Conservation (phyloP, 2,329 filamentous ascomycete species). For the Penicillium sp. region DNA sequence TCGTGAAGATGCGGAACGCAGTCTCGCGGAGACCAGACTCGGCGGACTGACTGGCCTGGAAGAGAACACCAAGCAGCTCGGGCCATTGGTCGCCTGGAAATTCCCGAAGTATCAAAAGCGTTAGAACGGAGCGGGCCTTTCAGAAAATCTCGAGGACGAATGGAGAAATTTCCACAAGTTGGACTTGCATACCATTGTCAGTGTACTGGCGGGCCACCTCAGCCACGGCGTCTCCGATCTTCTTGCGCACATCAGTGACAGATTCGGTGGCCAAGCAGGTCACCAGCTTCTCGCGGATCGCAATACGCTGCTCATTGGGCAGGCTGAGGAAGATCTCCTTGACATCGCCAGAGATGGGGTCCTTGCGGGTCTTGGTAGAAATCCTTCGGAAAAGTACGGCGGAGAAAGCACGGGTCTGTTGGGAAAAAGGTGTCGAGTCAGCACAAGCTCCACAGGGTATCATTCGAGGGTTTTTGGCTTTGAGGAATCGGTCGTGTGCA, state of each 20-base stretch:
- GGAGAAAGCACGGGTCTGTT: slow-evolving; percentile 82
- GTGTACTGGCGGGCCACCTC: slow-evolving; percentile 94
- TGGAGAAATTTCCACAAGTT: neutral
- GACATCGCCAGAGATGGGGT: slow-evolving; percentile 64
- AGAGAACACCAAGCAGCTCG: slow-evolving; percentile 81
- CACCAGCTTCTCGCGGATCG: slow-evolving; percentile 82
- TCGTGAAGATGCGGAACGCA: slow-evolving; percentile 92
- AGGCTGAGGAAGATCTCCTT: slow-evolving; percentile 86
- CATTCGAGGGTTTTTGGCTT: neutral
- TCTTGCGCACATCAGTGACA: slow-evolving; percentile 78
- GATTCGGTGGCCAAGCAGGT: slow-evolving; percentile 73
- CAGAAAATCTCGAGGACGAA: neutral
- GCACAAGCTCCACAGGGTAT: neutral
- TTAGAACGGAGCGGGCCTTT: slow-evolving; percentile 3
- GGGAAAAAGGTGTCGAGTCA: slow-evolving; percentile 4
- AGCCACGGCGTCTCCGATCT: slow-evolving; percentile 95
- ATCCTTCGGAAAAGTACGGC: slow-evolving; percentile 94
- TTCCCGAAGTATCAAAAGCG: slow-evolving; percentile 17
- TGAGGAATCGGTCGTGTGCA: neutral
- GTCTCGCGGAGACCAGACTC: slow-evolving; percentile 85
- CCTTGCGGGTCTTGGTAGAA: slow-evolving; percentile 83
- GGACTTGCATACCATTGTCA: slow-evolving; percentile 71
- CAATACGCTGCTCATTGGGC: slow-evolving; percentile 69
- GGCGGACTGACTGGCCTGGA: slow-evolving; percentile 84
- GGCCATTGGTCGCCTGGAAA: slow-evolving; percentile 77